A percentile compares a stretch with the other conserved stretches of the same genome.
Conservation (phyloP, 441 rosid species). For the Eugenia klotzschiana region DNA sequence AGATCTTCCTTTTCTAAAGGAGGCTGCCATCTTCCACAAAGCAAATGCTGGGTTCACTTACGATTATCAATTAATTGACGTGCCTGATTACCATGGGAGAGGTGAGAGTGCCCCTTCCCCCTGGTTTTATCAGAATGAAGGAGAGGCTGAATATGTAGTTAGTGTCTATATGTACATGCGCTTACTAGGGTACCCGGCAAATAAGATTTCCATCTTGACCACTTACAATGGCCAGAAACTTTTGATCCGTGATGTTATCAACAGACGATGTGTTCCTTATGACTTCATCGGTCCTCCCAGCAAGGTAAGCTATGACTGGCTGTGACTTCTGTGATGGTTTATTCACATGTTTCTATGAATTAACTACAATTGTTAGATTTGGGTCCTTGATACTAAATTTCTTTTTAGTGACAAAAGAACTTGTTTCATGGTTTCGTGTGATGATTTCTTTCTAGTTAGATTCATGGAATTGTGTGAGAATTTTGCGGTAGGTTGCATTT, state of each 20-base stretch:
- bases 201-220: conserved; percentile 89
- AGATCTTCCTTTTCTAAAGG: conserved; percentile 76
- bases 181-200: conserved; percentile 90
- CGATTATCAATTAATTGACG: conserved; percentile 89
- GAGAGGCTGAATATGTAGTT: conserved; percentile 93
- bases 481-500: not conserved
- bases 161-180: conserved; percentile 98
- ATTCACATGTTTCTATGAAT: not conserved
- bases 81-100: conserved; percentile 81
- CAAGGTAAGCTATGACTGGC: conserved; percentile 38
- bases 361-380: not conserved
- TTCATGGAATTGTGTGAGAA: not conserved
- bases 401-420: not conserved
- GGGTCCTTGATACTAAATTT: not conserved
- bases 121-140: conserved; percentile 98
- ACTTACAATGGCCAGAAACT: conserved; percentile 98
- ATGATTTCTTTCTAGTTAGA: not conserved
- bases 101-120: conserved; percentile 96
- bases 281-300: conserved; percentile 86
- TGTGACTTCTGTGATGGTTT: not conserved
- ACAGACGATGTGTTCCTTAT: conserved; percentile 78
- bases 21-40: conserved; percentile 47
- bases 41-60: conserved; percentile 93
- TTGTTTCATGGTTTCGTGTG: not conserved
- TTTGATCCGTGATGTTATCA: conserved; percentile 95